A percentile compares a stretch with the other conserved stretches of the same genome.
These are phyloP conservation scores for Pseudophaeomoniella oleicola DNA, from an alignment of 2,329 filamentous ascomycete genomes.

Conservation along the genomic window DNA sequence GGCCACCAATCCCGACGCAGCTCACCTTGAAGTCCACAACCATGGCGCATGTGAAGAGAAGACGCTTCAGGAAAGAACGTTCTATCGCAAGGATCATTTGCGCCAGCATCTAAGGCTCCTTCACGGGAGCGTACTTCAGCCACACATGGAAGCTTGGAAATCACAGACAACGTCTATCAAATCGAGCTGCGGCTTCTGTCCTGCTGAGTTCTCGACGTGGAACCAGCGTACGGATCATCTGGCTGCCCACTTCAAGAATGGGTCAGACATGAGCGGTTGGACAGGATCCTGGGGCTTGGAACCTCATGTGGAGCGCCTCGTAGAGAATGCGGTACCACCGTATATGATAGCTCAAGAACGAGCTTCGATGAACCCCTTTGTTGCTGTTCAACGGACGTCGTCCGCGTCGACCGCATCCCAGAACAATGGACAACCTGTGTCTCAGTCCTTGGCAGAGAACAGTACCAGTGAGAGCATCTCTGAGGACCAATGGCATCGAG, in stretches of 20 bases:
- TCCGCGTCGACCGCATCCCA: background rate
- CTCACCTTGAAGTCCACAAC: slow-evolving; percentile 46
- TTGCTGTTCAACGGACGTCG: slow-evolving; percentile 5
- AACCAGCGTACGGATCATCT: slow-evolving; percentile 21
- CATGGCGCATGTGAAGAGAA: slow-evolving; percentile 46
- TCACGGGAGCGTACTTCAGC: slow-evolving; percentile 33
- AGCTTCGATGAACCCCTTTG: slow-evolving; percentile 14
- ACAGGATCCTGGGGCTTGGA: slow-evolving; percentile 25
- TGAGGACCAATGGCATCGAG: slow-evolving; percentile 1
- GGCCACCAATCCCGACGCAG: slow-evolving; percentile 34
- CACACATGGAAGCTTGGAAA: slow-evolving; percentile 40
- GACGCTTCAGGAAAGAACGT: slow-evolving; percentile 41
- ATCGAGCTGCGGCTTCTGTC: slow-evolving; percentile 21
- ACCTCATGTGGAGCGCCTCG: slow-evolving; percentile 13
- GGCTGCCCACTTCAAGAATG: slow-evolving; percentile 23
- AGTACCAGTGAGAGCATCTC: background rate
- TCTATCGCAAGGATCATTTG: slow-evolving; percentile 45
- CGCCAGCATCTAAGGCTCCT: slow-evolving; percentile 42
- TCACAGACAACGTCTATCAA: slow-evolving; percentile 34
- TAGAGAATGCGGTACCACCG: slow-evolving; percentile 21
- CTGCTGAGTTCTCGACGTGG: slow-evolving; percentile 16
- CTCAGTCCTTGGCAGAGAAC: background rate
- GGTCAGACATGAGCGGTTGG: slow-evolving; percentile 23
- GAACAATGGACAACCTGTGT: background rate
- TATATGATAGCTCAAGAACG: slow-evolving; percentile 21